Conservation (phyloP, 352 stramenopile species). For the Phytopythium kandeliae region DNA sequence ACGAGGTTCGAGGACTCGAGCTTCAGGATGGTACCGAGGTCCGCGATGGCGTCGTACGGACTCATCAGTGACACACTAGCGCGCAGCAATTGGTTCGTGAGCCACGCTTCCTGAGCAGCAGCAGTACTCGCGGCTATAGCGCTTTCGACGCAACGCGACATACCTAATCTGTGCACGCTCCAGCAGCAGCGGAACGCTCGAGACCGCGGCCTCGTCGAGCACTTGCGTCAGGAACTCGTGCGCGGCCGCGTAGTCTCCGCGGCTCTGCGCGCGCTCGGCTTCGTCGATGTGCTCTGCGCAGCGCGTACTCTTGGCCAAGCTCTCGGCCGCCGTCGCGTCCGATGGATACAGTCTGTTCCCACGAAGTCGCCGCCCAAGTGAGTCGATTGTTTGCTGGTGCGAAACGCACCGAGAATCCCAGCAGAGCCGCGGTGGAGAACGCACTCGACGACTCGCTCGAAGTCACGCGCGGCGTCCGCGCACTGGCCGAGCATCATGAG, state of each 20-base stretch:
- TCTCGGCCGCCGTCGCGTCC: slow-evolving; percentile 39
- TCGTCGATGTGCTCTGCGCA: slow-evolving; percentile 62
- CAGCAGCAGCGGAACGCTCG: slow-evolving; percentile 58
- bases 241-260: slow-evolving; percentile 57
- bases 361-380: too few species aligned
- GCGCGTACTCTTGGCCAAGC: slow-evolving; percentile 55
- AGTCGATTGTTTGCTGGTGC: too few species aligned
- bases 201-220: slow-evolving; percentile 63
- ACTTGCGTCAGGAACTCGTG: slow-evolving; percentile 63
- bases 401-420: neutral
- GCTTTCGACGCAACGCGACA: too few species aligned
- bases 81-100: too few species aligned
- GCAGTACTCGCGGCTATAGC: too few species aligned
- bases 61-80: slow-evolving; percentile 53
- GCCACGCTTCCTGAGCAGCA: too few species aligned
- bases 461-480: slow-evolving; percentile 47
- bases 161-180: slow-evolving; percentile 62
- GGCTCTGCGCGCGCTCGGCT: slow-evolving; percentile 56
- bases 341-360: slow-evolving; percentile 53
- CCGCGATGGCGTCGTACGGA: slow-evolving; percentile 72
- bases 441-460: slow-evolving; percentile 46
- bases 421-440: slow-evolving; percentile 4
- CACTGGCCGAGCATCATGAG: slow-evolving; percentile 79
- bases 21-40: slow-evolving; percentile 68
- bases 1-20: slow-evolving; percentile 60